These are phyloP conservation scores for Xeromyces bisporus DNA, from an alignment of 495 filamentous ascomycete genomes.

Conservation along the genomic window DNA sequence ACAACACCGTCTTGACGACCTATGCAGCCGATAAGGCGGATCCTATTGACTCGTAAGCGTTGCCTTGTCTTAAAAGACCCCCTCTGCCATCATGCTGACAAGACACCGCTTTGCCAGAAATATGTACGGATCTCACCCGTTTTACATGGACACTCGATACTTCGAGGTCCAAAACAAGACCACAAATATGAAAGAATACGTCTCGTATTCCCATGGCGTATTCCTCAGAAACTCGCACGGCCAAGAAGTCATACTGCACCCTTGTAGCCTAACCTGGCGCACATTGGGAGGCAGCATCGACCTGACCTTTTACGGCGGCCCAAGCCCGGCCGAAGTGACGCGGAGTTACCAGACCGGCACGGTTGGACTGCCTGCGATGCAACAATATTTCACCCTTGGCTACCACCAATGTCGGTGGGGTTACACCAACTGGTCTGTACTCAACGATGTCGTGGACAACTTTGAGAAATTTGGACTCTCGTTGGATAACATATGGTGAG, in stretches of 20 bases:
- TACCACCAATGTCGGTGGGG: not conserved
- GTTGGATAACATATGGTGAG: no score
- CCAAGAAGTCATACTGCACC: slow-evolving; percentile 75
- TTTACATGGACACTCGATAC: slow-evolving; percentile 75
- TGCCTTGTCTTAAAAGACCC: slow-evolving; percentile 68
- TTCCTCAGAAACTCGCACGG: slow-evolving; percentile 72
- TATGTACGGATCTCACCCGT: slow-evolving; percentile 66
- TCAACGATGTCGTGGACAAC: slow-evolving; percentile 72
- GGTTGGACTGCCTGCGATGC: slow-evolving; percentile 53
- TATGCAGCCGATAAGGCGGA: no score
- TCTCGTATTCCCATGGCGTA: slow-evolving; percentile 58
- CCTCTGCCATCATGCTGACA: slow-evolving; percentile 42
- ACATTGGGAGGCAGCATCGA: slow-evolving; percentile 66
- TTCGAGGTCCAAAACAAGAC: no score
- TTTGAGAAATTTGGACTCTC: no score
- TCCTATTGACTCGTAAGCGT: slow-evolving; percentile 65
- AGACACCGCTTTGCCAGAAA: no score
- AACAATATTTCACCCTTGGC: slow-evolving; percentile 74
- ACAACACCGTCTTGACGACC: no score
- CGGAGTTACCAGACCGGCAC: slow-evolving; percentile 60
- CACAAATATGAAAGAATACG: no score
- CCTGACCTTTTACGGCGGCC: slow-evolving; percentile 69
- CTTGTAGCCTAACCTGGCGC: slow-evolving; percentile 62
- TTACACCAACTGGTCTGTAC: slow-evolving; percentile 10
- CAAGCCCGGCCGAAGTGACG: slow-evolving; percentile 51